phyloP scores from a whole-genome alignment of 305 asterid genomes.

The Lippia alba region DNA sequence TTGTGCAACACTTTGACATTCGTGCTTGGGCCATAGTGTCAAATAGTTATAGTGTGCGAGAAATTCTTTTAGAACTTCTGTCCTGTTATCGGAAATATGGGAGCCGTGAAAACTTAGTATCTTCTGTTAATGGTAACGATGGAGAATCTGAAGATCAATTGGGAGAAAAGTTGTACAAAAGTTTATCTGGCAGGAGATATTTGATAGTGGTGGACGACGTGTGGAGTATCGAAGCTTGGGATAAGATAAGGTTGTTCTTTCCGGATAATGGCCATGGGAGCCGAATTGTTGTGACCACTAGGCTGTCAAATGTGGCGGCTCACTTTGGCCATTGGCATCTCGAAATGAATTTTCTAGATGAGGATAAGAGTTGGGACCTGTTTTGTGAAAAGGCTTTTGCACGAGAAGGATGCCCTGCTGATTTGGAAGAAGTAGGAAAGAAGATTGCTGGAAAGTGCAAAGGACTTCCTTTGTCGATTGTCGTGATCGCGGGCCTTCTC shows the following conservation, averaged over 20 bases:
- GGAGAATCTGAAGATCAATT: conserved; percentile 12
- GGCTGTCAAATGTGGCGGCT: conserved; percentile 17
- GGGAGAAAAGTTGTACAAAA: conserved; percentile 14
- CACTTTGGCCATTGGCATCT: conserved; percentile 3
- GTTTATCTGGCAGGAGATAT: conserved; percentile 25
- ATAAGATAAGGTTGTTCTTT: not conserved
- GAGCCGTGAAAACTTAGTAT: not conserved
- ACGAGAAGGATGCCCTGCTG: conserved; percentile 7
- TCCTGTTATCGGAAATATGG: not conserved
- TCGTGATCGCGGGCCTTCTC: not conserved
- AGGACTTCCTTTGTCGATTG: conserved; percentile 25
- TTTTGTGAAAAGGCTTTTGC: conserved; percentile 4
- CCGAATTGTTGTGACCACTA: conserved; percentile 34
- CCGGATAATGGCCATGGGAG: conserved; percentile 17
- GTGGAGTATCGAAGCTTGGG: conserved; percentile 23
- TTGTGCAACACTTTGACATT: conserved; percentile 4
- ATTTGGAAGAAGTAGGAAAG: conserved; percentile 24
- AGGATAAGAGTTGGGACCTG: conserved; percentile 22
- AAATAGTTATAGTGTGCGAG: not conserved
- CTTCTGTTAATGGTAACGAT: not conserved
- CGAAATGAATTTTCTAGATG: conserved; percentile 17
- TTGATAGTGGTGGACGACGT: conserved; percentile 30
- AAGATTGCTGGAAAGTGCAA: conserved; percentile 29
- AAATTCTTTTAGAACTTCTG: conserved; percentile 13
- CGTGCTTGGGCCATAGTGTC: conserved; percentile 23